Conservation (phyloP, 2,329 filamentous ascomycete species). For the Gliomastix tumulicola region DNA sequence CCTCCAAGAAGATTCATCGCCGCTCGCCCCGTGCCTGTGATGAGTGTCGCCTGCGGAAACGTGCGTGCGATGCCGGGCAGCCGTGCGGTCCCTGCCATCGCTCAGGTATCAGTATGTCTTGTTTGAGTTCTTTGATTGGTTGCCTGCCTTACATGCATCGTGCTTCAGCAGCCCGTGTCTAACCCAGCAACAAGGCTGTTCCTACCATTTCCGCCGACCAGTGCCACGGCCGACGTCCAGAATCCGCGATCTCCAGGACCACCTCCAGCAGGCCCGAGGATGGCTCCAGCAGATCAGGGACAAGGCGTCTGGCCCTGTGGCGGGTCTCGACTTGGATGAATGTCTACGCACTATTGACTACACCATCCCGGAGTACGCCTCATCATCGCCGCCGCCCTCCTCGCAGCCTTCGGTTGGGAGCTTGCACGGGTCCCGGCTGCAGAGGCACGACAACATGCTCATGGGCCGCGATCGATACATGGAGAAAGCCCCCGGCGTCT, state of each 20-base stretch:
- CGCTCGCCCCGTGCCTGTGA: constrained; percentile 2
- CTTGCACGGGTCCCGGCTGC: not conserved
- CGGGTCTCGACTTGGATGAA: constrained; percentile 5
- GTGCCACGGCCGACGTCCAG: constrained; percentile 4
- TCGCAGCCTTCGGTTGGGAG: not conserved
- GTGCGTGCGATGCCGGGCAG: constrained; percentile 3
- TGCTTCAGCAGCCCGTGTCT: not conserved
- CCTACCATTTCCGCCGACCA: constrained; percentile 5
- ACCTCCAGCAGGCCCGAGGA: constrained; percentile 3
- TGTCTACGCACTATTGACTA: constrained; percentile 4
- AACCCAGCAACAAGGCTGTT: constrained; percentile 1
- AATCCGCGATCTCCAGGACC: constrained; percentile 4
- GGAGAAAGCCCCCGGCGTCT: constrained; percentile 1
- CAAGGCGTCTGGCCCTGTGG: not conserved
- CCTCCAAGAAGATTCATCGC: not conserved
- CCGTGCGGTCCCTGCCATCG: constrained; percentile 4
- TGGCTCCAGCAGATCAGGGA: constrained; percentile 5
- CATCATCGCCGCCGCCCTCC: not conserved
- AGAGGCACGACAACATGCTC: constrained; percentile 1
- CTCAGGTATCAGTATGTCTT: constrained; percentile 1
- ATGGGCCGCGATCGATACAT: not conserved
- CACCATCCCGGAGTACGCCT: constrained; percentile 1
- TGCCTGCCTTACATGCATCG: no score
- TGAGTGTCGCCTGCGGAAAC: constrained; percentile 5
- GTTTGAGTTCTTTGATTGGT: not conserved